These are phyloP conservation scores for Pascua sp. DNA, from an alignment of 1,284 basidiomycete genomes.

Conservation along the genomic window DNA sequence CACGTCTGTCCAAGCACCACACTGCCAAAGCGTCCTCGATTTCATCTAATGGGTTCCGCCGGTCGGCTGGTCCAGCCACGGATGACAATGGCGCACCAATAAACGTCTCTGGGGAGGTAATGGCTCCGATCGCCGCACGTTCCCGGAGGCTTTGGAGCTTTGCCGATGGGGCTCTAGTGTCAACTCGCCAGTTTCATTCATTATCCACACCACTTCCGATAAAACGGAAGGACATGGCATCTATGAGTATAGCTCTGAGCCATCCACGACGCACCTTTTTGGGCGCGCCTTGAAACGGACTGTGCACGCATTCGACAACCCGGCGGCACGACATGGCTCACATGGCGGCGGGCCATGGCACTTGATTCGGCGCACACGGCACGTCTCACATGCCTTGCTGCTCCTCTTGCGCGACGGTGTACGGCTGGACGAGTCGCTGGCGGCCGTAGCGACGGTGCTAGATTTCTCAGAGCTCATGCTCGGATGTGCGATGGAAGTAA, in stretches of 20 bases:
- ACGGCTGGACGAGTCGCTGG: too few relatives aligned
- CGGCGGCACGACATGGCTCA: conserved; percentile 14
- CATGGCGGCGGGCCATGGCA: conserved; percentile 23
- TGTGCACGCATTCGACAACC: conserved; percentile 12
- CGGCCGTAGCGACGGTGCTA: too few relatives aligned
- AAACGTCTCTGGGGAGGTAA: too few relatives aligned
- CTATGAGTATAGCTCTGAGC: too few relatives aligned
- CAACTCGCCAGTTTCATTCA: neutral
- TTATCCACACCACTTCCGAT: neutral
- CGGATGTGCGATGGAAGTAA: too few relatives aligned
- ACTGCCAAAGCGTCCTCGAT: conserved; percentile 10
- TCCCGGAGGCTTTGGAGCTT: conserved; percentile 5
- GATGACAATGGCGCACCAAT: neutral
- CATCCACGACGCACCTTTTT: conserved; percentile 15
- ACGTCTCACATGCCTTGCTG: conserved; percentile 26
- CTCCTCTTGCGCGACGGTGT: neutral
- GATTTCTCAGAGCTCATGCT: too few relatives aligned
- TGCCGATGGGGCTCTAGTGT: conserved; percentile 11
- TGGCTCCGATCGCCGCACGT: neutral
- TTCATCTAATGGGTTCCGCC: conserved; percentile 18
- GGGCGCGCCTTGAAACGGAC: conserved; percentile 24
- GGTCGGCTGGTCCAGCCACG: neutral
- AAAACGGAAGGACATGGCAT: too few relatives aligned
- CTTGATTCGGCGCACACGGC: conserved; percentile 16
- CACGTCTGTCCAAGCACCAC: conserved; percentile 11